These are phyloP conservation scores for Debaryomyces hansenii DNA, from an alignment of 805 yeast species.

Conservation along the genomic window DNA sequence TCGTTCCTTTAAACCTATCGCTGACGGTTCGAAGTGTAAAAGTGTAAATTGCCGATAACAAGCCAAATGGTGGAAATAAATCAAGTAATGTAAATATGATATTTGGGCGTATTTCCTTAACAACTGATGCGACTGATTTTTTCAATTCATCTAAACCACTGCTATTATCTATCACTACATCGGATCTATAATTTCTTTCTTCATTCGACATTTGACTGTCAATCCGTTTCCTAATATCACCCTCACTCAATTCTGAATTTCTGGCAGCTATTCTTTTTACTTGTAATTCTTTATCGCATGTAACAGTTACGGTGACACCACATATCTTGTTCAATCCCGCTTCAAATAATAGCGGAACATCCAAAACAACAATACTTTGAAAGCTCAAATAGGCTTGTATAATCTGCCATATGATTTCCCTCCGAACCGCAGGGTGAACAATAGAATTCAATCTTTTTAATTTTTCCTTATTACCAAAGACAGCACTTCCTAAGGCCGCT, in stretches of 20 bases:
- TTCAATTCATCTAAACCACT: constrained; percentile 23
- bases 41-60: constrained; percentile 22
- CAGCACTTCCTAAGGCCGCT: constrained; percentile 70
- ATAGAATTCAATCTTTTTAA: constrained; percentile 64
- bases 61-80: constrained; percentile 27
- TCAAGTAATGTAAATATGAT: constrained; percentile 18
- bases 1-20: constrained; percentile 19
- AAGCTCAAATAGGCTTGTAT: constrained; percentile 58
- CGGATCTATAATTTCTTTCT: constrained; percentile 59
- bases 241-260: constrained; percentile 61
- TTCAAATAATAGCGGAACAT: constrained; percentile 90
- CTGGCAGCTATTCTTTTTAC: constrained; percentile 61
- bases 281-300: constrained; percentile 61
- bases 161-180: constrained; percentile 66
- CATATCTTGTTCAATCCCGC: constrained; percentile 69
- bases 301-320: constrained; percentile 67
- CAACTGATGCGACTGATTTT: constrained; percentile 18
- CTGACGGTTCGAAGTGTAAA: constrained; percentile 15
- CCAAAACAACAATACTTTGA: constrained; percentile 65
- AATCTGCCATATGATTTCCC: constrained; percentile 60
- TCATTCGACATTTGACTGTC: constrained; percentile 70
- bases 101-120: constrained; percentile 26
- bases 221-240: constrained; percentile 74
- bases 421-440: constrained; percentile 85
- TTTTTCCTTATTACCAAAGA: constrained; percentile 67